Conservation (phyloP, 768 basidiomycete genomes). For the Fomitopsis serialis region DNA sequence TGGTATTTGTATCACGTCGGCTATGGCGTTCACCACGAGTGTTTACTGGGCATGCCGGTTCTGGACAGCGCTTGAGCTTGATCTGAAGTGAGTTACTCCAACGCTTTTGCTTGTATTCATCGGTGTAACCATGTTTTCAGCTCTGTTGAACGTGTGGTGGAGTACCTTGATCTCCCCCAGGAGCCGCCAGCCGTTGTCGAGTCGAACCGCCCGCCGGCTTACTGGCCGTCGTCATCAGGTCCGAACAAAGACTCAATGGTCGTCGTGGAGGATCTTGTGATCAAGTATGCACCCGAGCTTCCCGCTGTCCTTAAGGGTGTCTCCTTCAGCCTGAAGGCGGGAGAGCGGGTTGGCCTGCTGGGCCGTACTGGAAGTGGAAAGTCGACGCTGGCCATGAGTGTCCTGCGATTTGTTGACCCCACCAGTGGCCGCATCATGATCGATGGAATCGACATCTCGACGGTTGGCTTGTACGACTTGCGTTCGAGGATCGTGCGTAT, state of each 20-base stretch:
- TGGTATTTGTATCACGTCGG: conserved; percentile 72
- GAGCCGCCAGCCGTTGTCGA: conserved; percentile 79
- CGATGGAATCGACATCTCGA: conserved; percentile 85
- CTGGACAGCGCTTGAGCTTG: conserved; percentile 59
- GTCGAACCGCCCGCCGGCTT: conserved; percentile 74
- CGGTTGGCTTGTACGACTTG: conserved; percentile 79
- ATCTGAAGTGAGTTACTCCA: conserved; percentile 64
- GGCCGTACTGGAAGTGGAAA: conserved; percentile 84
- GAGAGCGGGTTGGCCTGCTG: conserved; percentile 73
- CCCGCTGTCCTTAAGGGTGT: conserved; percentile 74
- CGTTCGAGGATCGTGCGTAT: conserved; percentile 62
- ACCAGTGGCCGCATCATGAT: conserved; percentile 69
- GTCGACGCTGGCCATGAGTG: conserved; percentile 80
- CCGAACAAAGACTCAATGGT: conserved; percentile 47
- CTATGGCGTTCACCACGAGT: conserved; percentile 52
- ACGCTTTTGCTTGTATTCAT: neutral
- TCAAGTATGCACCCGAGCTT: conserved; percentile 83
- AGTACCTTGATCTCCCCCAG: conserved; percentile 87
- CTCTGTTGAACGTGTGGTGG: conserved; percentile 86
- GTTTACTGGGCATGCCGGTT: conserved; percentile 48
- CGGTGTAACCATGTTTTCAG: conserved; percentile 28
- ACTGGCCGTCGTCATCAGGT: conserved; percentile 81
- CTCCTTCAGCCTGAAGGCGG: conserved; percentile 65
- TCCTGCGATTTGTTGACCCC: conserved; percentile 84
- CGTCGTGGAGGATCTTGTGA: conserved; percentile 64